Evolutionary conservation across 1,284 basidiomycete species (phyloP), one percentile per base, ranked within the genome.

Genomic region (Mrakiaceae sp.): DNA sequence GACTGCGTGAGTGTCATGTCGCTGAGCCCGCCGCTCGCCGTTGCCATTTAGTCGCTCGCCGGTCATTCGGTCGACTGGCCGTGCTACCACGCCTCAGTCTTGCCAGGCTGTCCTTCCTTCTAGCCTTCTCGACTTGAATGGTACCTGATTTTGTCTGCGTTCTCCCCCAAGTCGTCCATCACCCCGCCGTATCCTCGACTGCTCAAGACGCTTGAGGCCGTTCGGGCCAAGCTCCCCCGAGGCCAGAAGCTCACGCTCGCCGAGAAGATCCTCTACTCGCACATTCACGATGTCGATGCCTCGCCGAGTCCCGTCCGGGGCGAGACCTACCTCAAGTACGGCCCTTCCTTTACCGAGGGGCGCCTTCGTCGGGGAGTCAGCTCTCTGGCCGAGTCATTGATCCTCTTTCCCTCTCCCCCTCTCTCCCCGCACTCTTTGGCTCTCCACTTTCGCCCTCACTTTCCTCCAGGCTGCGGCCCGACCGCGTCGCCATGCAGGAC

Each of bases 401-500:
- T 27, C 27, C 27, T 27, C 27, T 27, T 27, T 27, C 27, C 27
- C 27, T 27, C 27, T 27, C 27, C 27, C 27, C 27, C 27, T 27
- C 27, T 27, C 27, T 27, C 27, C 27, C 27, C 27, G 27, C 27
- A 27, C 27, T 27, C 5, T 27, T 7, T 6, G 16, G n/a, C 48
- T 49, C 48, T 49, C 48, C 8, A 49, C 48, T 14, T 49, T 49
- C 48, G 48, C 48, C 48, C 48, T 49, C 48, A 14, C 48, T 49
- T 49, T 49, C 55, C 42, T 4, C 98, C 63, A 93, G 93, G 77
- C 83, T 99, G 53, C 81, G 80, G 67, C 93, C 95, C 5, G 89
- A 98, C 77, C 81, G 96, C 69, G 93, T 98, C 40, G 96, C 96
- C 47, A 97, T 98, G 91, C 96, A 98, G 73, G 93, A 98, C 78